Evolutionary conservation across 352 stramenopile genomes (phyloP).

Genomic region (Pythium scleroteichum): DNA sequence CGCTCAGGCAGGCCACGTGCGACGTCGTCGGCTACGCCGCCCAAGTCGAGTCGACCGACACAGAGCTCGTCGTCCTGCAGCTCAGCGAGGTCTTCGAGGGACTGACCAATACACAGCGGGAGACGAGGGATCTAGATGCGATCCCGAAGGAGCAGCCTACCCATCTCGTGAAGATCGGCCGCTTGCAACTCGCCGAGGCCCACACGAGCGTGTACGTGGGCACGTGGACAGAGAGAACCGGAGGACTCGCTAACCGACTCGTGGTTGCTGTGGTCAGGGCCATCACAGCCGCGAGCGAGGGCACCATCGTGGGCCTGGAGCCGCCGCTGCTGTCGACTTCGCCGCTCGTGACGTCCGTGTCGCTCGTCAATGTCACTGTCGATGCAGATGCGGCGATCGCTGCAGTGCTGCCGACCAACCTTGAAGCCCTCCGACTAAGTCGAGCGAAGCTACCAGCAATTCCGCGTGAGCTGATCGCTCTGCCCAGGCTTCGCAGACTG

Average conservation of each 20-base stretch:
- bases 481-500: no score
- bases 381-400: background rate
- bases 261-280: background rate
- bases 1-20: background rate
- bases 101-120: no score
- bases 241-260: background rate
- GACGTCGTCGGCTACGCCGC: background rate
- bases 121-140: no score
- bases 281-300: background rate
- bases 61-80: background rate
- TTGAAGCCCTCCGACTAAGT: background rate
- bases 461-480: no score
- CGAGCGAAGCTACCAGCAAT: no score
- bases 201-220: background rate
- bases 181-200: background rate
- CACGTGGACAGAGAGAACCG: background rate
- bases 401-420: background rate
- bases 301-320: background rate
- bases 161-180: background rate
- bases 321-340: background rate
- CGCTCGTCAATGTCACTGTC: background rate
- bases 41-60: background rate
- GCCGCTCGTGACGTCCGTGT: background rate
- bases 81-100: no score
- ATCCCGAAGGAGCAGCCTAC: background rate